A percentile compares a stretch with the other conserved stretches of the same genome.
These are phyloP conservation scores for Oligophagozyma castellii DNA, from an alignment of 1,139 yeast species.

Conservation along the genomic window DNA sequence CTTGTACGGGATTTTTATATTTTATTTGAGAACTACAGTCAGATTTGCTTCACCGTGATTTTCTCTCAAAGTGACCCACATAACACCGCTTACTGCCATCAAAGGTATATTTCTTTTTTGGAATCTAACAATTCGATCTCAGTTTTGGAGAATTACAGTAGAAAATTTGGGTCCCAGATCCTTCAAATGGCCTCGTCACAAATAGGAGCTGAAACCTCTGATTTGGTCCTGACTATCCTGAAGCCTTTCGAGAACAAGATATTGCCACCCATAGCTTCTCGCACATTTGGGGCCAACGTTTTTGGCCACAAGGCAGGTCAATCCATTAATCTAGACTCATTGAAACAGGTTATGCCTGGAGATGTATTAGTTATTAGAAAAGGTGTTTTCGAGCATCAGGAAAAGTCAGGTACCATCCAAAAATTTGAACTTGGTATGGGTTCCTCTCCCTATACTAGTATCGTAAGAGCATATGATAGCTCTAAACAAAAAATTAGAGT, in stretches of 20 bases:
- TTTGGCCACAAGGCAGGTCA: slow-evolving; percentile 42
- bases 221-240: slow-evolving; percentile 23
- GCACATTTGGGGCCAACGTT: slow-evolving; percentile 61
- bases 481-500: slow-evolving; percentile 67
- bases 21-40: slow-evolving; percentile 61
- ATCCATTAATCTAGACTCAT: slow-evolving; percentile 35
- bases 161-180: slow-evolving; percentile 32
- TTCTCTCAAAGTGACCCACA: slow-evolving; percentile 46
- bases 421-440: slow-evolving; percentile 36
- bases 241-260: slow-evolving; percentile 24
- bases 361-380: slow-evolving; percentile 66
- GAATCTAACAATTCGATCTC: slow-evolving; percentile 6
- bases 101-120: slow-evolving; percentile 10
- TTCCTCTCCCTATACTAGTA: slow-evolving; percentile 29
- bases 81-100: slow-evolving; percentile 31
- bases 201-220: slow-evolving; percentile 27
- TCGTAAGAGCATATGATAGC: slow-evolving; percentile 62
- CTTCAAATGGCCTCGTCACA: slow-evolving; percentile 31
- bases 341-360: slow-evolving; percentile 47
- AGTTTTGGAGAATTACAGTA: slow-evolving; percentile 36
- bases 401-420: slow-evolving; percentile 37
- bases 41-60: slow-evolving; percentile 38
- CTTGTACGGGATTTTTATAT: slow-evolving; percentile 57
- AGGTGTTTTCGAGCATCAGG: slow-evolving; percentile 62
- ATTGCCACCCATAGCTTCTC: slow-evolving; percentile 48